phyloP scores from a whole-genome alignment of 768 basidiomycete species.

The Psilocybe subaeruginosa region DNA sequence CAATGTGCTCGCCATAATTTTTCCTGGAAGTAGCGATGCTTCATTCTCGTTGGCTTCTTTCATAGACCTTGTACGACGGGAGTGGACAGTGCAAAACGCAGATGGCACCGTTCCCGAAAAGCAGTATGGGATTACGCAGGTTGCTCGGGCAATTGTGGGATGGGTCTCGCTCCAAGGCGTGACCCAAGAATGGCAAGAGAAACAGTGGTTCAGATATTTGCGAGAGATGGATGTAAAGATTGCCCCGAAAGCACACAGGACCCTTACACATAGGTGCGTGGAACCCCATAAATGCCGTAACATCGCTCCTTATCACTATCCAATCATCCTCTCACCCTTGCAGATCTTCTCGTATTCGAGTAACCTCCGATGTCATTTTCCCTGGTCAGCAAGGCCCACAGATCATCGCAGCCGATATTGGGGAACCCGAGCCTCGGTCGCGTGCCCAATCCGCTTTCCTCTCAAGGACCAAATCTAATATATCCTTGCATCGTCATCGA shows the following conservation, averaged over 20 bases:
- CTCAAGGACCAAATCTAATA: slow-evolving; percentile 22
- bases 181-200: slow-evolving; percentile 81
- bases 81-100: slow-evolving; percentile 57
- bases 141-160: slow-evolving; percentile 71
- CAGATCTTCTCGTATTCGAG: slow-evolving; percentile 64
- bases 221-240: slow-evolving; percentile 68
- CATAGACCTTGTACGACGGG: slow-evolving; percentile 76
- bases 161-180: slow-evolving; percentile 84
- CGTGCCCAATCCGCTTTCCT: slow-evolving; percentile 23
- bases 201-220: slow-evolving; percentile 65
- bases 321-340: not conserved
- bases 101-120: slow-evolving; percentile 59
- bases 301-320: not conserved
- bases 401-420: slow-evolving; percentile 81
- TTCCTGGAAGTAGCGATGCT: slow-evolving; percentile 77
- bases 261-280: slow-evolving; percentile 37
- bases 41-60: slow-evolving; percentile 83
- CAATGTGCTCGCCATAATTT: slow-evolving; percentile 71
- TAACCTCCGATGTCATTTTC: slow-evolving; percentile 74
- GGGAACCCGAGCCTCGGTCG: slow-evolving; percentile 41
- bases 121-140: slow-evolving; percentile 64
- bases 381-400: slow-evolving; percentile 66
- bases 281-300: slow-evolving; percentile 2
- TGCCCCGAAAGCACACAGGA: slow-evolving; percentile 31
- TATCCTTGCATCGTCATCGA: slow-evolving; percentile 22